Conservation (phyloP, 2,329 filamentous ascomycete species). For the Madurella mycetomatis region DNA sequence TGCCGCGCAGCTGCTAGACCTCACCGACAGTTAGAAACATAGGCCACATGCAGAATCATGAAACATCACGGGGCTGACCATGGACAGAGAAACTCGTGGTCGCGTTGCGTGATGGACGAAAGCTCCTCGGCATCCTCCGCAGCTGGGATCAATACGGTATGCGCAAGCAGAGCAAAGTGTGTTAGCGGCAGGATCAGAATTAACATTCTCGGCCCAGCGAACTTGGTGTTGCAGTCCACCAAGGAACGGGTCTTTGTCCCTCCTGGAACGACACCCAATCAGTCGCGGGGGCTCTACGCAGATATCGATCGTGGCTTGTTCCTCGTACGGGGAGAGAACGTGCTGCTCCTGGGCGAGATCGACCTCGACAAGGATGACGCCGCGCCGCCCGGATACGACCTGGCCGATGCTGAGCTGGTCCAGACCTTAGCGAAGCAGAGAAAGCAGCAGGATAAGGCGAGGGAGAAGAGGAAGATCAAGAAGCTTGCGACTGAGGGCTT, state of each 20-base stretch:
- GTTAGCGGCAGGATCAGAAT: constrained; percentile 13
- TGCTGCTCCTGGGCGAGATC: constrained; percentile 91
- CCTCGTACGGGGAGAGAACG: constrained; percentile 92
- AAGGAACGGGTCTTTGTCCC: constrained; percentile 78
- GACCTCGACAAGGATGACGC: constrained; percentile 96
- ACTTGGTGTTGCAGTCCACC: constrained; percentile 90
- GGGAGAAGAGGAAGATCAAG: constrained; percentile 67
- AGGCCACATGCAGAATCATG: background rate
- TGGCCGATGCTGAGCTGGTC: constrained; percentile 46
- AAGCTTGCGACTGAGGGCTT: constrained; percentile 77
- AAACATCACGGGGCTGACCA: constrained; percentile 23
- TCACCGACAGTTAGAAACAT: constrained; percentile 82
- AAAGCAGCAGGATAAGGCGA: constrained; percentile 62
- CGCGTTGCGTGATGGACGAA: constrained; percentile 85
- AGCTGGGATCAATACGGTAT: constrained; percentile 98
- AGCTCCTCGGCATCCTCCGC: constrained; percentile 84
- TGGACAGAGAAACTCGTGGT: constrained; percentile 86
- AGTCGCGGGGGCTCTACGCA: constrained; percentile 61
- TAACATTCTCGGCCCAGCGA: constrained; percentile 56
- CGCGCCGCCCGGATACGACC: constrained; percentile 63
- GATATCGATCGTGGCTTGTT: constrained; percentile 85
- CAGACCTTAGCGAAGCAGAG: constrained; percentile 68
- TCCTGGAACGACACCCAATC: constrained; percentile 39
- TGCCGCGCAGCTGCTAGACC: constrained; percentile 87
- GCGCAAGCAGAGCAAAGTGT: constrained; percentile 22